A percentile compares a stretch with the other conserved stretches of the same genome.
phyloP scores from a whole-genome alignment of 2,329 filamentous ascomycete species.

The Talaromyces sp. region DNA sequence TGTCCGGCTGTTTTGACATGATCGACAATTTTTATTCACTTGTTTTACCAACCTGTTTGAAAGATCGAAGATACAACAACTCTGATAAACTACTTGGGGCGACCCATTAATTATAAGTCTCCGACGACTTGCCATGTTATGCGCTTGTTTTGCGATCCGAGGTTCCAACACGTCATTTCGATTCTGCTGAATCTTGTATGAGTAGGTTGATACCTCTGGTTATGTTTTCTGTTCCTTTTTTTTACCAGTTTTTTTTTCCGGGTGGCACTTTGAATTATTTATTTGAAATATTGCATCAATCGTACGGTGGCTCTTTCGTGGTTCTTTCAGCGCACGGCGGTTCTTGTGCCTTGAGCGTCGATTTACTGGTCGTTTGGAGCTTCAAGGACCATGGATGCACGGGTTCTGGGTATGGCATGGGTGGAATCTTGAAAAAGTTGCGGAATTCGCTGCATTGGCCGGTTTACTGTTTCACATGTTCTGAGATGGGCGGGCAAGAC shows the following conservation, averaged over 20 bases:
- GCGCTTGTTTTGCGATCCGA: neutral
- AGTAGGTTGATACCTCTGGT: neutral
- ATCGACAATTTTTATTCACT: slow-evolving; percentile 1
- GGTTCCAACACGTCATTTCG: neutral
- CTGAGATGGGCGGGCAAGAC: neutral
- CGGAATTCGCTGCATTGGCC: slow-evolving; percentile 13
- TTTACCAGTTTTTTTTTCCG: neutral
- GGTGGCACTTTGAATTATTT: slow-evolving; percentile 12
- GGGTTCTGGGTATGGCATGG: slow-evolving; percentile 14
- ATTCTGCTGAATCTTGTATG: neutral
- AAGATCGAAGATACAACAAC: slow-evolving; percentile 11
- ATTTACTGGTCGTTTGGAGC: slow-evolving; percentile 11
- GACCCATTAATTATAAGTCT: slow-evolving; percentile 27
- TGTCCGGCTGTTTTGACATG: neutral
- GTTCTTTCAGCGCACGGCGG: slow-evolving; percentile 14
- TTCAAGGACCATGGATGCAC: slow-evolving; percentile 13
- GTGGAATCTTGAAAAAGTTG: slow-evolving; percentile 12
- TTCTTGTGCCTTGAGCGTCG: slow-evolving; percentile 13
- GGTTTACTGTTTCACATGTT: slow-evolving; percentile 10
- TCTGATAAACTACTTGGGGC: slow-evolving; percentile 32
- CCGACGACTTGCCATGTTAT: slow-evolving; percentile 11
- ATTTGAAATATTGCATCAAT: slow-evolving; percentile 12
- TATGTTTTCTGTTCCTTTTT: neutral
- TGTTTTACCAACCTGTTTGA: slow-evolving; percentile 8
- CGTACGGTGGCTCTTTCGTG: slow-evolving; percentile 13